phyloP scores from a whole-genome alignment of 306 rosid genomes.

The Pyrus communis region DNA sequence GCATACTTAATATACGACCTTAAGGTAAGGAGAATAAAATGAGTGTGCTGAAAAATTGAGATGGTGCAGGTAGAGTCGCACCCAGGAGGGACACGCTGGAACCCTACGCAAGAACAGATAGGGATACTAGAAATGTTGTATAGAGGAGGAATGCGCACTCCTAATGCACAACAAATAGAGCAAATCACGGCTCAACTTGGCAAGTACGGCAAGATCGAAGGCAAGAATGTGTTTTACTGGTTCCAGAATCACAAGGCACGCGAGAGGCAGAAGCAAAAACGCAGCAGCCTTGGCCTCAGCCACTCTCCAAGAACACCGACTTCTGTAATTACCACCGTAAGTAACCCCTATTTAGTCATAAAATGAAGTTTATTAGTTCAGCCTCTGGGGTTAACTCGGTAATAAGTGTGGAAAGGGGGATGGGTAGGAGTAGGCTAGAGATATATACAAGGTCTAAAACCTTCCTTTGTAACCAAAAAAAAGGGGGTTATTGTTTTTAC shows the following conservation, averaged over 20 bases:
- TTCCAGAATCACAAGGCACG: slow-evolving; percentile 98
- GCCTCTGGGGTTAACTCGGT: not conserved
- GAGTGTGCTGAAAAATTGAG: not conserved
- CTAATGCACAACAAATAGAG: slow-evolving; percentile 87
- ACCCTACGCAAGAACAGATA: slow-evolving; percentile 95
- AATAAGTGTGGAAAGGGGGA: not conserved
- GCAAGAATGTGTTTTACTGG: slow-evolving; percentile 98
- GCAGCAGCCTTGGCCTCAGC: slow-evolving; percentile 47
- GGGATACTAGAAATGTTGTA: slow-evolving; percentile 87
- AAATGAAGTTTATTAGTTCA: not conserved
- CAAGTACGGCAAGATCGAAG: slow-evolving; percentile 91
- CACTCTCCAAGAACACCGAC: slow-evolving; percentile 54
- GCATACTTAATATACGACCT: not conserved
- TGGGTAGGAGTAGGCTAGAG: not conserved
- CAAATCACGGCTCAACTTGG: slow-evolving; percentile 69
- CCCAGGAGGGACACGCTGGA: slow-evolving; percentile 94
- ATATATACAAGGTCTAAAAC: not conserved
- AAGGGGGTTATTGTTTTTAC: not conserved
- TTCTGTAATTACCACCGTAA: slow-evolving; percentile 18
- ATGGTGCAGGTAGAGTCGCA: slow-evolving; percentile 55
- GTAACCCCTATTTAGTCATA: not conserved
- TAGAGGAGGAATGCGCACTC: slow-evolving; percentile 86
- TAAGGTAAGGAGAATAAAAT: not conserved
- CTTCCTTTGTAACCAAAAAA: not conserved
- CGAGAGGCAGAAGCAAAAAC: slow-evolving; percentile 91